Percentiles rank a stretch among this genome's conserved stretches.
phyloP scores from a whole-genome alignment of 345 rosid species.

The Eucalyptus shirleyi region DNA sequence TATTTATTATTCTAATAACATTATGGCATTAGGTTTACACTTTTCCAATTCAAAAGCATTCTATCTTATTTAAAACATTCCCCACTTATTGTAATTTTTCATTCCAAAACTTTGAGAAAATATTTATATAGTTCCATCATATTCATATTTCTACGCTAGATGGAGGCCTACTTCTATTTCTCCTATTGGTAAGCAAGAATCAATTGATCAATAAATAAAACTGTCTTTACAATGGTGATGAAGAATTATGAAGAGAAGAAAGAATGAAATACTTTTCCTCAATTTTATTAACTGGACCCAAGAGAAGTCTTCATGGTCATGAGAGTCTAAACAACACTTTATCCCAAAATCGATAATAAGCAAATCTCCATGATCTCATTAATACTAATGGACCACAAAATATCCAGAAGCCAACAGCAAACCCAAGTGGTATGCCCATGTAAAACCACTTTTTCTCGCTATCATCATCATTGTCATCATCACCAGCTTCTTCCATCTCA shows the following conservation, averaged over 20 bases:
- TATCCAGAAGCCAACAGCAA: neutral
- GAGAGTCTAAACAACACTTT: no score
- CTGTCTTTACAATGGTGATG: no score
- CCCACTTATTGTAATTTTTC: neutral
- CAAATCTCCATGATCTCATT: neutral
- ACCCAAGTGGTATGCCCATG: neutral
- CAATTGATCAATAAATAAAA: no score
- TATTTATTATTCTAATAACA: no score
- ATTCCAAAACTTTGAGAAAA: no score
- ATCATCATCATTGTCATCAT: accelerated
- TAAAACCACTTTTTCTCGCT: neutral
- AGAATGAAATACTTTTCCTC: neutral
- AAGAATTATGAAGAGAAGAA: neutral
- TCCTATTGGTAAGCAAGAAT: no score
- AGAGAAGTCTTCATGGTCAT: neutral
- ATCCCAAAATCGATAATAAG: neutral
- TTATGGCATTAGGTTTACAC: neutral
- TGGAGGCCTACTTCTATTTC: no score
- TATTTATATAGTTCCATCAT: neutral
- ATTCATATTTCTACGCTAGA: neutral
- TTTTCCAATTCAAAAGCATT: neutral
- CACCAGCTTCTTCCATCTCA: neutral
- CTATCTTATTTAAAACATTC: neutral
- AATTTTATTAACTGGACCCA: neutral
- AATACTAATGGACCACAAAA: neutral